Percentiles rank a stretch among this genome's conserved stretches.
These are phyloP conservation scores for Quercus cerris DNA, from an alignment of 306 rosid species.

Conservation along the genomic window DNA sequence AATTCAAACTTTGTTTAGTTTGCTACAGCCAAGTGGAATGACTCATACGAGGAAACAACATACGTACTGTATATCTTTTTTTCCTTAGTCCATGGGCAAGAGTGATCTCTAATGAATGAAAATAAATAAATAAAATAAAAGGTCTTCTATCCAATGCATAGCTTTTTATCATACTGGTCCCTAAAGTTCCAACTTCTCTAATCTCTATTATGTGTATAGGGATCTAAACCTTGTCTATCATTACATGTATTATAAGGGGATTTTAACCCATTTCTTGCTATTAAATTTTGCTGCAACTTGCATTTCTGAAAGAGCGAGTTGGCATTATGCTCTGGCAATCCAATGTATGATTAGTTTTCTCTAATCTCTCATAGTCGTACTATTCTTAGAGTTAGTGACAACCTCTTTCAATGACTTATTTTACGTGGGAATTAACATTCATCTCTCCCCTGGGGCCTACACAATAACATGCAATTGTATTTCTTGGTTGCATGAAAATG, in stretches of 20 bases:
- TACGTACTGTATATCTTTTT: too few species aligned
- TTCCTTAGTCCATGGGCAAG: background rate
- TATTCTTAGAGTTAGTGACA: background rate
- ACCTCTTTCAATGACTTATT: background rate
- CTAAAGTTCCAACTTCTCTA: background rate
- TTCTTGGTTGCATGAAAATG: background rate
- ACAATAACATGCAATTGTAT: background rate
- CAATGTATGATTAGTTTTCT: background rate
- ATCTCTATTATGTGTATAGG: background rate
- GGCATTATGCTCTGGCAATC: background rate
- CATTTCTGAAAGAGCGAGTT: background rate
- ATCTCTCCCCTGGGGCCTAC: background rate
- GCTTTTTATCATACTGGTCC: background rate
- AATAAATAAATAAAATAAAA: background rate
- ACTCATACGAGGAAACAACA: constrained; percentile 1
- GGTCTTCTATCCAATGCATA: background rate
- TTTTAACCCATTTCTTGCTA: background rate
- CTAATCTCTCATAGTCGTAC: background rate
- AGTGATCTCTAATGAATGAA: background rate
- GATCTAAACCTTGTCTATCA: background rate
- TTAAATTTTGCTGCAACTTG: background rate
- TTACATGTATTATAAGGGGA: too few species aligned
- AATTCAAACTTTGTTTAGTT: background rate
- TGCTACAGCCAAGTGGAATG: background rate
- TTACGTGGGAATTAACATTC: background rate